Evolutionary conservation across 228 moss, liverwort and hornwort species (phyloP).

Genomic region (Sphagnum fallax): DNA sequence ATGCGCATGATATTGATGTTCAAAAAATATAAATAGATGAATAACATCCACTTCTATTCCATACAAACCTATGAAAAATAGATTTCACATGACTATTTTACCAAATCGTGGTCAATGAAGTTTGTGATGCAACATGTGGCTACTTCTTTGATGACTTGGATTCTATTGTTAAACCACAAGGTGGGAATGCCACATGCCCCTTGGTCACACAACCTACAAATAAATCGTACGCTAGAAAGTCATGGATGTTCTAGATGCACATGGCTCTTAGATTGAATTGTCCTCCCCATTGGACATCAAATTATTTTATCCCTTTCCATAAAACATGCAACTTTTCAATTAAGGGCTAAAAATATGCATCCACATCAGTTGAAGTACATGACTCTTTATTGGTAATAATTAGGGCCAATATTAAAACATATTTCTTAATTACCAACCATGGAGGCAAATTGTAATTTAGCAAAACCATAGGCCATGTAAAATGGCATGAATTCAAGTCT

Average conservation of each 20-base stretch:
- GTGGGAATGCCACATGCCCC: not conserved
- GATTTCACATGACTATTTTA: too few species aligned
- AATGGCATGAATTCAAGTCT: not conserved
- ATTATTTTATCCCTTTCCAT: not conserved
- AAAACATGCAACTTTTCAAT: conserved; percentile 1
- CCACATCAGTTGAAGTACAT: not conserved
- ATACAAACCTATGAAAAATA: too few species aligned
- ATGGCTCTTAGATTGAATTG: conserved; percentile 1
- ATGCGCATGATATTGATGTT: too few species aligned
- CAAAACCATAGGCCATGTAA: conserved; percentile 8
- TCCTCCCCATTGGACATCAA: not conserved
- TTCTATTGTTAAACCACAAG: not conserved
- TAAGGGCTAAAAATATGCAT: conserved; percentile 7
- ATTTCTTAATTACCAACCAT: conserved; percentile 7
- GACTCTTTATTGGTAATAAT: not conserved
- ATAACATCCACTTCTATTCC: too few species aligned
- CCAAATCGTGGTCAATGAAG: too few species aligned
- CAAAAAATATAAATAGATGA: too few species aligned
- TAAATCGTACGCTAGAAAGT: conserved; percentile 1
- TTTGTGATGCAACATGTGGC: too few species aligned
- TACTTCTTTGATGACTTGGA: not conserved
- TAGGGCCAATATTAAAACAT: conserved; percentile 1
- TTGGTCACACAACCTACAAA: not conserved
- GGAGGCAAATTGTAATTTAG: conserved; percentile 12
- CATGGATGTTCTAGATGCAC: conserved; percentile 3